Base-by-base conservation (phyloP, 2,329 filamentous ascomycete genomes). In the Neospermospora avenae region DNA sequence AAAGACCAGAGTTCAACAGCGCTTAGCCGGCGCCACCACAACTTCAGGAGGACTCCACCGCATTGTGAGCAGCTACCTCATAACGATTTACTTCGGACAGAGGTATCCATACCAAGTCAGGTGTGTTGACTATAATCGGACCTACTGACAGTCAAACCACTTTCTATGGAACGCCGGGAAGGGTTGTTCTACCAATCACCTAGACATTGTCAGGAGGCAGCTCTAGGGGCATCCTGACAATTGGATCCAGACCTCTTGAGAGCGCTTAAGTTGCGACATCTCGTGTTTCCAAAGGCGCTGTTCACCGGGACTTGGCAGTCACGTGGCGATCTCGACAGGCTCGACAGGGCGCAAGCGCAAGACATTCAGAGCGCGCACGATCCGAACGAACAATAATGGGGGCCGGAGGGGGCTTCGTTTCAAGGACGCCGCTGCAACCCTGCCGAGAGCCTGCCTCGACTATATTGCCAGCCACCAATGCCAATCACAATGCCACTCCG, bases 321-420 rank as follows among this genome's bases (percentile, higher is more conserved):
- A 18, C 31, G 35, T 22, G 35, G n/a, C 31, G 20, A 51, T 22
- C 34, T 51, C 18, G 28, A 24, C 28, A 10, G 6, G 28, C n/a
- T n/a, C n/a, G n/a, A 49, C 25, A 49, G 20, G 28, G 25, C 28
- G 25, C 46, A 25, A 37, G 14, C 37, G n/a, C 39, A n/a, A 51
- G 48, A n/a, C 28, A 7, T 25, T 49, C 46, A 49, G 48, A 35
- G 48, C 48, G 48, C 31, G 20, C n/a, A 18, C 4, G 28, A 51
- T 57, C 34, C 24, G 31, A 57, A 57, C 31, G 49, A 57, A 48
- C n/a, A 49, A 48, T 44, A n/a, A n/a, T n/a, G n/a, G n/a, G n/a
- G n/a, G n/a, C n/a, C n/a, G n/a, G n/a, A n/a, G n/a, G 55, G 54
- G 20, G 31, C 51, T 39, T 18, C 48, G 55, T 57, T 57, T 57